Base-by-base conservation (phyloP, 2,329 filamentous ascomycete species). In the Alternaria sp. region DNA sequence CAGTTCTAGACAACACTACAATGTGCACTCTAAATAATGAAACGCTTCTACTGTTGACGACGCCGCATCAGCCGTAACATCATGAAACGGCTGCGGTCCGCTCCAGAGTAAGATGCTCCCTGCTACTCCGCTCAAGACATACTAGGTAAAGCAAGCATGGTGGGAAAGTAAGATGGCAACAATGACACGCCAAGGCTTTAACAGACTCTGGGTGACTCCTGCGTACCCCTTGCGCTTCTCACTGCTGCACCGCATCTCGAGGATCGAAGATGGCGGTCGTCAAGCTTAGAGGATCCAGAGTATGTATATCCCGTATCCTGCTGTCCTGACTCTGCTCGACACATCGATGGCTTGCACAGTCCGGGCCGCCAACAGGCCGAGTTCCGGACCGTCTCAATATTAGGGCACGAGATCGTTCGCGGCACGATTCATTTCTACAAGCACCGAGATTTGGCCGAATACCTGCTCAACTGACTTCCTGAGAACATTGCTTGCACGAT, bases 81-180 rank as follows among this genome's bases (percentile, higher is more conserved):
- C 24, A 23, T 46, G 54, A 46, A 56, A 57, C 49, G 34, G 26
- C 17, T 37, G 41, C 23, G 41, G 41, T 36, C 54, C 54, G 54
- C 26, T 51, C 39, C 31, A 50, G 34, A 26, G 23, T 24, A 50
- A 36, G 46, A 50, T 28, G 33, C 13, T 24, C 24, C 31, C 3
- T 36, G 24, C 46, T 26, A 50, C 31, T 24, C 46, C 44, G 44
- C 23, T 39, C 48, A 39, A 26, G 34, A 36, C 48, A 39, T 13
- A 17, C 17, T 17, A 17, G 17, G 17, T 17, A 23, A 39, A 39
- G 33, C 33, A 29, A 28, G 34, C 48, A 39, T 33, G 48, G 48
- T 36, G 21, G 39, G 34, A 50, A 48, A 34, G 44, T 29, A 23
- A 34, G 17, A 46, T 11, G 17, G 44, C 44, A 44, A 46, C 21